Conservation (phyloP, 2,329 filamentous ascomycete species). For the Bipolaris cookei region DNA sequence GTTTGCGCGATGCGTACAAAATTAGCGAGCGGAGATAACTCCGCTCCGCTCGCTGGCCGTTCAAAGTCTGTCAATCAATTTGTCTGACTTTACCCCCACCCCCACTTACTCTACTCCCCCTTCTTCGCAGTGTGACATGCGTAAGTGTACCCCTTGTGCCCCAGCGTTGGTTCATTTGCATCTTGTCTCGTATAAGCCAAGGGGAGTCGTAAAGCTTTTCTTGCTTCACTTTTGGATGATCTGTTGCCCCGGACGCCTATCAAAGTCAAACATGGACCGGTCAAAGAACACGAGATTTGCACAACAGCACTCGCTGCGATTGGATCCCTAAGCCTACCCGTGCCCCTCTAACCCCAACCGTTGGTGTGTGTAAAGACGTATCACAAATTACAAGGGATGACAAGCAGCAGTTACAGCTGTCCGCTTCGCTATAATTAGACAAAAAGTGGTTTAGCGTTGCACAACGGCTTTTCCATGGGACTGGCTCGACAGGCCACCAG, state of each 20-base stretch:
- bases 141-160: not conserved
- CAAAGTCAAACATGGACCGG: not conserved
- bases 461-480: slow-evolving; percentile 27
- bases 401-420: slow-evolving; percentile 3
- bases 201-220: not conserved
- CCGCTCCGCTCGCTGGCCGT: not conserved
- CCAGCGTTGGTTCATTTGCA: too few relatives aligned
- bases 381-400: slow-evolving; percentile 2
- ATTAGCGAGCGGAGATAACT: not conserved
- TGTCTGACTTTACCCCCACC: not conserved
- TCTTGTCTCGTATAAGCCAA: too few relatives aligned
- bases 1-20: not conserved
- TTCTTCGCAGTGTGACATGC: not conserved
- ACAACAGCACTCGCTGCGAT: not conserved
- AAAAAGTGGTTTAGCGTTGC: slow-evolving; percentile 19
- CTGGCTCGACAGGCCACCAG: slow-evolving; percentile 14
- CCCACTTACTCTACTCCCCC: not conserved
- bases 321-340: not conserved
- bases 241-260: not conserved
- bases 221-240: not conserved
- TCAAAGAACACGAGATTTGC: not conserved
- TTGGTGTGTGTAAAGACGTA: not conserved
- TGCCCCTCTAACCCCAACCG: not conserved
- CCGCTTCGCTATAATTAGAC: slow-evolving; percentile 12
- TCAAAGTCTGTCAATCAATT: not conserved